A percentile compares a stretch with the other conserved stretches of the same genome.
Conservation (phyloP, 2,329 filamentous ascomycete genomes). For the Talaromyces sp. region DNA sequence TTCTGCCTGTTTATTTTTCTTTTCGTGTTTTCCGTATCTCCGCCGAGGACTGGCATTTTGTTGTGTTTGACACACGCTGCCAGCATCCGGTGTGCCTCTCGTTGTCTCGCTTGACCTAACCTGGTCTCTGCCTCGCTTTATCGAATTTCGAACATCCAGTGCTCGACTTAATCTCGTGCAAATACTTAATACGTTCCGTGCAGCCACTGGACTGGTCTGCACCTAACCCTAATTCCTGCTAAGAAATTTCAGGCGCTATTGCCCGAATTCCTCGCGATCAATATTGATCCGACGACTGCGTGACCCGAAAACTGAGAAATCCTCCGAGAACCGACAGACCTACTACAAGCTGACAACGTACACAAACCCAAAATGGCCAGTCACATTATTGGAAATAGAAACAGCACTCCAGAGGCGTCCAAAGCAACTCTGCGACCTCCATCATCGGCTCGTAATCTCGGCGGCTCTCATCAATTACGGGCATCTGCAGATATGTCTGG, state of each 20-base stretch:
- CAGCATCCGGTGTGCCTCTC: slow-evolving; percentile 37
- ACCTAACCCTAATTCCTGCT: slow-evolving; percentile 31
- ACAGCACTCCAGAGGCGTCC: slow-evolving; percentile 91
- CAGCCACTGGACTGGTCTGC: slow-evolving; percentile 48
- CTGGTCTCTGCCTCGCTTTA: slow-evolving; percentile 22
- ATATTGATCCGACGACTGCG: slow-evolving; percentile 17
- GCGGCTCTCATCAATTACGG: slow-evolving; percentile 78
- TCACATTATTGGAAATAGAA: slow-evolving; percentile 76
- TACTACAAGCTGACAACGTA: background rate
- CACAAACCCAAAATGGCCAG: slow-evolving; percentile 51
- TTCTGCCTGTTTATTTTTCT: slow-evolving; percentile 24
- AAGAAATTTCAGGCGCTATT: slow-evolving; percentile 25
- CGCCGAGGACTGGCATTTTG: slow-evolving; percentile 30
- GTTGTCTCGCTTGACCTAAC: slow-evolving; percentile 27
- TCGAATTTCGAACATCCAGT: slow-evolving; percentile 10
- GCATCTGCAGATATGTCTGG: slow-evolving; percentile 95
- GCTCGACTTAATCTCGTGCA: slow-evolving; percentile 24
- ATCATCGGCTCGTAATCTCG: slow-evolving; percentile 75
- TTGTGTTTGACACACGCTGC: slow-evolving; percentile 47
- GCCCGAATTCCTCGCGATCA: background rate
- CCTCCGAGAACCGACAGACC: background rate
- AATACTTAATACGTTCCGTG: slow-evolving; percentile 33
- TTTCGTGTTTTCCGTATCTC: slow-evolving; percentile 23
- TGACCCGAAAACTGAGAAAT: slow-evolving; percentile 19
- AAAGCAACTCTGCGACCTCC: slow-evolving; percentile 79